Percentiles rank a stretch among this genome's conserved stretches.
Conservation (phyloP, 2,329 filamentous ascomycete species). For the Fusarium praegraminearum region DNA sequence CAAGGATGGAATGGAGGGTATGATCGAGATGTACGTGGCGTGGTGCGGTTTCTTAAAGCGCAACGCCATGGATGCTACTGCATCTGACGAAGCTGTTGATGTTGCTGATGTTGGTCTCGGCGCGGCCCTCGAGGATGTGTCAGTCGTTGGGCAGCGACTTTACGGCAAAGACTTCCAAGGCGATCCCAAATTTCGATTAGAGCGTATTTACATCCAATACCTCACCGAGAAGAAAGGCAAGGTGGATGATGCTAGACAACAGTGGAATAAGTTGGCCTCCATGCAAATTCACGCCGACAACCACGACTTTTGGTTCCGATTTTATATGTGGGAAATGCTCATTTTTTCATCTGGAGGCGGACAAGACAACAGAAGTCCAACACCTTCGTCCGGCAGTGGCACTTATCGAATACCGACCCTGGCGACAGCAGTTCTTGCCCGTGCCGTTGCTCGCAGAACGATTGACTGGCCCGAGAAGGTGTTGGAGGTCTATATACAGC, state of each 20-base stretch:
- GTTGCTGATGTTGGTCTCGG: slow-evolving; percentile 90
- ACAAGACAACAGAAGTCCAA: slow-evolving; percentile 64
- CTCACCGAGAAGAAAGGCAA: slow-evolving; percentile 86
- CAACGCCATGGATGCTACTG: slow-evolving; percentile 79
- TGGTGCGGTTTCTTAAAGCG: slow-evolving; percentile 97
- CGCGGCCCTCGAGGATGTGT: slow-evolving; percentile 86
- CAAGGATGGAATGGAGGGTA: slow-evolving; percentile 85
- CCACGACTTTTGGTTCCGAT: slow-evolving; percentile 94
- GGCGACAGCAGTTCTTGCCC: slow-evolving; percentile 81
- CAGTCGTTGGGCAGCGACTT: slow-evolving; percentile 79
- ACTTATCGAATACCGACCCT: slow-evolving; percentile 73
- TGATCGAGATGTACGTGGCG: slow-evolving; percentile 90
- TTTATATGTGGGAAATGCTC: slow-evolving; percentile 92
- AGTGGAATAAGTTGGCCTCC: slow-evolving; percentile 78
- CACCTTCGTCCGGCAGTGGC: slow-evolving; percentile 59
- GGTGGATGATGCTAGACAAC: slow-evolving; percentile 78
- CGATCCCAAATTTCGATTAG: slow-evolving; percentile 89
- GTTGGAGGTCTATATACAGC: slow-evolving; percentile 78
- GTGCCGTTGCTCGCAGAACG: slow-evolving; percentile 71
- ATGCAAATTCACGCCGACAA: slow-evolving; percentile 77
- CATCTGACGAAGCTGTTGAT: slow-evolving; percentile 85
- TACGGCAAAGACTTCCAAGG: slow-evolving; percentile 82
- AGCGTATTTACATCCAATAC: slow-evolving; percentile 93
- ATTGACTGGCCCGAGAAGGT: slow-evolving; percentile 84
- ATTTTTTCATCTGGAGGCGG: slow-evolving; percentile 60